Conservation (phyloP, 768 basidiomycete genomes). For the Pisolithus tinctorius region DNA sequence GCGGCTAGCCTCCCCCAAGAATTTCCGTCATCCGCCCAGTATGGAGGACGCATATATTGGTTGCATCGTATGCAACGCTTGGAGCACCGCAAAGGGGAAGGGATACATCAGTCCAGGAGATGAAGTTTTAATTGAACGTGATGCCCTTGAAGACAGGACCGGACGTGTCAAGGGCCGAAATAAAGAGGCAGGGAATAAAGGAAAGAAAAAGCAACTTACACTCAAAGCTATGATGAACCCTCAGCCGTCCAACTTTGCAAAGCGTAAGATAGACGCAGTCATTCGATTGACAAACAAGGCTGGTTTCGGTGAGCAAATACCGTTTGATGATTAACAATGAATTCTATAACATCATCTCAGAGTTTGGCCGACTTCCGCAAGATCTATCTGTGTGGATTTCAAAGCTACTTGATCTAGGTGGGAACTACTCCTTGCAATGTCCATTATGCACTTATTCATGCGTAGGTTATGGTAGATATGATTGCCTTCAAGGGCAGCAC, state of each 20-base stretch:
- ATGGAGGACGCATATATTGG: conserved; percentile 48
- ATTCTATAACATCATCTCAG: conserved; percentile 29
- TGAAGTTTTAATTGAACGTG: conserved; percentile 50
- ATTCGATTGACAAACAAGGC: conserved; percentile 58
- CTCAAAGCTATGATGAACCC: conserved; percentile 62
- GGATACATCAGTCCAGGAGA: conserved; percentile 66
- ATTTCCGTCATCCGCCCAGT: conserved; percentile 2
- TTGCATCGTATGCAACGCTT: conserved; percentile 65
- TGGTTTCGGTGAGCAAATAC: conserved; percentile 51
- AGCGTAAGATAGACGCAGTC: conserved; percentile 55
- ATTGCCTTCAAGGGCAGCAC: conserved; percentile 61
- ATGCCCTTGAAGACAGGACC: conserved; percentile 32
- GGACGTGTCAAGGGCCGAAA: conserved; percentile 29
- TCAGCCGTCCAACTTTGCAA: conserved; percentile 38
- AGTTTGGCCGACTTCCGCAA: conserved; percentile 72
- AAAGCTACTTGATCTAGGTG: conserved; percentile 66
- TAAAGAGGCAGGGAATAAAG: conserved; percentile 20
- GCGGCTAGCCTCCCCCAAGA: conserved; percentile 32
- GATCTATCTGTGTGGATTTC: conserved; percentile 69
- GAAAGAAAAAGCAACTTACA: conserved; percentile 56
- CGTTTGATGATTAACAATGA: not conserved
- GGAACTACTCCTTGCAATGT: not conserved
- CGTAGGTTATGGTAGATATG: conserved; percentile 36
- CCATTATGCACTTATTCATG: conserved; percentile 1
- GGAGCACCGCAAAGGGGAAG: conserved; percentile 71